Conservation (phyloP, 2,329 filamentous ascomycete genomes). For the Keithomyces neogunnii region DNA sequence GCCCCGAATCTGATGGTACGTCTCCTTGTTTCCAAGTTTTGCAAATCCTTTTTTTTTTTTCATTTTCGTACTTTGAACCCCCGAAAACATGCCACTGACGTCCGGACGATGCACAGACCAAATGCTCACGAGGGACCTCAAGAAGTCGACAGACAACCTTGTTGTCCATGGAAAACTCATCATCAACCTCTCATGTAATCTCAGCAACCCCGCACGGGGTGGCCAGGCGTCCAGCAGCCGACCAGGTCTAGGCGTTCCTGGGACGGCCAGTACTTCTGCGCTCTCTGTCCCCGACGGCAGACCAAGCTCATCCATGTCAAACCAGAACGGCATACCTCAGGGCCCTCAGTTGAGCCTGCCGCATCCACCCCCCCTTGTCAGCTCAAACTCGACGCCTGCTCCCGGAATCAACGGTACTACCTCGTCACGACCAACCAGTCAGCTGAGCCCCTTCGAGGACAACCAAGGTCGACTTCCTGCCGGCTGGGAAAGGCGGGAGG, state of each 20-base stretch:
- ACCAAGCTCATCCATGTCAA: constrained; percentile 45
- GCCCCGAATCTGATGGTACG: constrained; percentile 83
- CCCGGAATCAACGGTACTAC: constrained; percentile 20
- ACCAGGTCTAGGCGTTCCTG: constrained; percentile 34
- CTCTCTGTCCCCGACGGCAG: constrained; percentile 39
- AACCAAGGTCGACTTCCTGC: constrained; percentile 85
- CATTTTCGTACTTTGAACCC: too few relatives aligned
- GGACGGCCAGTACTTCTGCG: constrained; percentile 35
- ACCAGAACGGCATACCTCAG: constrained; percentile 33
- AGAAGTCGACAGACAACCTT: constrained; percentile 96
- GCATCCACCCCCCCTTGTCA: constrained; percentile 41
- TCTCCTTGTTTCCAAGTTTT: constrained; percentile 10
- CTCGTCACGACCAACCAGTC: constrained; percentile 25
- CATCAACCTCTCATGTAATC: constrained; percentile 89
- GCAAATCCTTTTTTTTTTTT: background rate
- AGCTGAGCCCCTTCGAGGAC: constrained; percentile 89
- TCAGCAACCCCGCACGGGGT: constrained; percentile 58
- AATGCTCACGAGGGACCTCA: constrained; percentile 95
- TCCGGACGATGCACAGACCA: constrained; percentile 58
- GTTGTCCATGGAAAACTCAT: constrained; percentile 98
- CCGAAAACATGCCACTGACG: constrained; percentile 8
- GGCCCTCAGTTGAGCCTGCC: constrained; percentile 33
- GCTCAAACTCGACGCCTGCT: constrained; percentile 30
- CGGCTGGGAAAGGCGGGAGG: constrained; percentile 93
- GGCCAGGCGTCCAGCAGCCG: constrained; percentile 34